A percentile compares a stretch with the other conserved stretches of the same genome.
phyloP scores from a whole-genome alignment of 78 protist genomes.

The Paratrimastix pyriformis region DNA sequence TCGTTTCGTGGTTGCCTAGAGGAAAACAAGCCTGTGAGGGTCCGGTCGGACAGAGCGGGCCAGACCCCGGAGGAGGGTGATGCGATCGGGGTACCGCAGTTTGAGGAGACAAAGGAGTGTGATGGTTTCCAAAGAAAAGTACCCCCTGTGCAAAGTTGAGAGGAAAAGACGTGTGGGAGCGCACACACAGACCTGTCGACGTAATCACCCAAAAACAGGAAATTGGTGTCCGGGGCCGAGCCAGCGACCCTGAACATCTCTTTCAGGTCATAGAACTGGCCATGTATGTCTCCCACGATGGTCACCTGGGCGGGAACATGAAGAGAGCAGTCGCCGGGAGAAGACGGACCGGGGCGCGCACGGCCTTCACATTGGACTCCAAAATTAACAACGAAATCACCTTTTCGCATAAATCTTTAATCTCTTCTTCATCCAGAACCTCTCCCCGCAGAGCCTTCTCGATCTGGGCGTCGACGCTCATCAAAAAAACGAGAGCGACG shows the following conservation, averaged over 20 bases:
- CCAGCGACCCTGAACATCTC: constrained; percentile 17
- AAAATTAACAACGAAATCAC: neutral
- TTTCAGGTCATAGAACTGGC: constrained; percentile 13
- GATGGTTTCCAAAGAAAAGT: constrained; percentile 9
- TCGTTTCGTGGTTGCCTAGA: constrained; percentile 21
- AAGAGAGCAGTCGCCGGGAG: no score
- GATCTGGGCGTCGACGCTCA: neutral
- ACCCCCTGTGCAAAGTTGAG: neutral
- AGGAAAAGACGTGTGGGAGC: neutral
- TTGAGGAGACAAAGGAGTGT: neutral
- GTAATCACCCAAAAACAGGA: constrained; percentile 25
- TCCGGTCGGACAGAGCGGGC: neutral
- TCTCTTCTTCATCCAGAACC: neutral
- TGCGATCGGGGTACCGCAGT: neutral
- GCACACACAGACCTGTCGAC: constrained; percentile 5
- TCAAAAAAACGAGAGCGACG: neutral
- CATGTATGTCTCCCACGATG: constrained; percentile 19
- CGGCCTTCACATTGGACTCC: constrained; percentile 11
- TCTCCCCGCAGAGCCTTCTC: neutral
- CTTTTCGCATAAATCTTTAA: neutral
- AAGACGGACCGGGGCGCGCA: no score
- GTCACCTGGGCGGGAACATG: neutral
- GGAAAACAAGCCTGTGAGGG: no score
- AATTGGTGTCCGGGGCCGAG: neutral
- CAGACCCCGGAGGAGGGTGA: constrained; percentile 8